Conservation (phyloP, 495 filamentous ascomycete species). For the Trichocladium uniseriatum region DNA sequence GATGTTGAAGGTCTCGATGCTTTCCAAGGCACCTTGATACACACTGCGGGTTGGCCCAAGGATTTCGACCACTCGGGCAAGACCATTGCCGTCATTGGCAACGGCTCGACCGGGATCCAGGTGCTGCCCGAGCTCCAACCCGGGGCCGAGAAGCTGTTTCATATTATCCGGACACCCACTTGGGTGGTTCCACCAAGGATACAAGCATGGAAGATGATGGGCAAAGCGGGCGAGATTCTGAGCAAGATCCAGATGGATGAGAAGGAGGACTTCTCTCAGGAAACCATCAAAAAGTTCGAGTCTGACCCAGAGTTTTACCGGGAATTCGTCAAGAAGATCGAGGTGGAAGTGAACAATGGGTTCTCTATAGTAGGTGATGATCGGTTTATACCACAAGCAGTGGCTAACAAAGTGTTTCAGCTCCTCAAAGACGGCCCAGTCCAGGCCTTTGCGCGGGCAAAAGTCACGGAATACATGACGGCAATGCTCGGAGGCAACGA, state of each 20-base stretch:
- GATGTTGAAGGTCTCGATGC: constrained; percentile 39
- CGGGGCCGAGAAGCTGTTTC: constrained; percentile 38
- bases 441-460: constrained; percentile 26
- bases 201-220: constrained; percentile 36
- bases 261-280: constrained; percentile 33
- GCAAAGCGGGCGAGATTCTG: constrained; percentile 22
- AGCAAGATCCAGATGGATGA: constrained; percentile 20
- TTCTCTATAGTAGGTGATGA: constrained; percentile 37
- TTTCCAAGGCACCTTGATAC: constrained; percentile 47
- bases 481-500: constrained; percentile 35
- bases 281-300: constrained; percentile 40
- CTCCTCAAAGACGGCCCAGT: constrained; percentile 29
- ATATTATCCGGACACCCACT: constrained; percentile 50
- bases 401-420: constrained; percentile 7
- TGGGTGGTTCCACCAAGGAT: constrained; percentile 54
- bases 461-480: constrained; percentile 36
- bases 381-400: not conserved
- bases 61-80: constrained; percentile 47
- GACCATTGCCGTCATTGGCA: constrained; percentile 52
- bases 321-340: constrained; percentile 31
- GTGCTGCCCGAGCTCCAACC: constrained; percentile 52
- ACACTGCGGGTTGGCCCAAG: constrained; percentile 52
- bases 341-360: constrained; percentile 36
- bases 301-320: constrained; percentile 30
- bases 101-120: constrained; percentile 49